phyloP scores from a whole-genome alignment of 345 rosid species.

The Pugionium cornutum region DNA sequence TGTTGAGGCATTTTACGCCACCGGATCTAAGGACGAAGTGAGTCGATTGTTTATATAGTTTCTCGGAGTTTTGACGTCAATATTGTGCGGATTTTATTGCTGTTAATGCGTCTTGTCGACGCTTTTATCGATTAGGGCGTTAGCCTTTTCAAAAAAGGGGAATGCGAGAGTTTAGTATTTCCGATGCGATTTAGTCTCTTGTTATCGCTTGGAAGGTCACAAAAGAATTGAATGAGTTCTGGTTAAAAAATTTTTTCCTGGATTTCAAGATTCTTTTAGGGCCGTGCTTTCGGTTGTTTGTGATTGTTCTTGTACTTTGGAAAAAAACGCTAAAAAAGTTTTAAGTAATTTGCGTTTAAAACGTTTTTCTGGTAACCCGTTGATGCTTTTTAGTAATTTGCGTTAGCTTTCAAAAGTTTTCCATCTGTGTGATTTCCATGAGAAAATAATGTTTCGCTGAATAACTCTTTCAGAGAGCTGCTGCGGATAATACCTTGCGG shows the following conservation, averaged over 20 bases:
- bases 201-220: not conserved
- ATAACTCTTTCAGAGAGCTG: constrained; percentile 60
- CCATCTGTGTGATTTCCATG: not conserved
- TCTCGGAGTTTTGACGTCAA: not conserved
- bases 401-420: not conserved
- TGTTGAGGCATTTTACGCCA: constrained; percentile 97
- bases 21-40: constrained; percentile 99
- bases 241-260: not conserved
- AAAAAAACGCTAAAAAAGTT: not conserved
- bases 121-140: constrained; percentile 1
- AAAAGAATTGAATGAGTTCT: not conserved
- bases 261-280: constrained; percentile 4
- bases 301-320: not conserved
- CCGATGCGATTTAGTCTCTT: not conserved
- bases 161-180: constrained; percentile 8
- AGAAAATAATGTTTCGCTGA: constrained; percentile 2
- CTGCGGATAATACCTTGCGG: constrained; percentile 94
- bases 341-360: not conserved
- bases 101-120: constrained; percentile 13
- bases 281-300: constrained; percentile 11
- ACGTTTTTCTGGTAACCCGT: not conserved
- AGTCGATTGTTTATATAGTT: constrained; percentile 26
- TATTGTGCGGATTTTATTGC: not conserved
- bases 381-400: not conserved
- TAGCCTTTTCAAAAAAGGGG: not conserved